Base-by-base conservation (phyloP, 805 yeast species). In the Hanseniaspora valbyensis region DNA sequence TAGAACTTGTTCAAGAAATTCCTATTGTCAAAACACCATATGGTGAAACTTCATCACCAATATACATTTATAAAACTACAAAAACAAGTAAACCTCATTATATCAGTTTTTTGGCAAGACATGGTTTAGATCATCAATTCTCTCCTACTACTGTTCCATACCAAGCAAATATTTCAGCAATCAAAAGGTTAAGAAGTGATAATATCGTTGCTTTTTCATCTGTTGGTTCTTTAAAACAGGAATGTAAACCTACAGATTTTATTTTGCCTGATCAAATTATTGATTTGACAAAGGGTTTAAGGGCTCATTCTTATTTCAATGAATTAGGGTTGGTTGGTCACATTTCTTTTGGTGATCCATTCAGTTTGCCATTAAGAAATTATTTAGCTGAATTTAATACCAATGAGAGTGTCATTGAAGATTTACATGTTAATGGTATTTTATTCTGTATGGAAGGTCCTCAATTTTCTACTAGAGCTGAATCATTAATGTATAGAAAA, bases 381-480 rank as follows among this genome's bases (percentile, higher is more conserved):
- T 92, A 51, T 72, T 72, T 39, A 80, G 78, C 44, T 73, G 74
- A 22, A 69, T 85, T n/a, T 14, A 29, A 21, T 13, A 24, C n/a
- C 59, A 73, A 73, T 40, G 81, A 79, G 30, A 70, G 69, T 25
- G 76, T 75, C 44, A 66, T 68, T 49, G 55, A 65, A 16, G 63
- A 59, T 26, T 68, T 68, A 30, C 77, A 76, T 51, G 80, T 77
- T 52, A 96, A 90, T 60, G 69, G 84, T 53, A 83, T 94, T 6
- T 78, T 92, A 37, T 75, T 92, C 55, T 92, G 98, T 66, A 92
- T 92, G 99, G 99, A 90, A 68, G 99, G 99, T 39, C 99, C 99
- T 2, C 95, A 92, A 44, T 92, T 92, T 67, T 81, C 94, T 34
- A 92, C 98, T 13, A 76, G 99, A 57, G 97, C 98, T 9, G 99